These are phyloP conservation scores for Beauveria sp. DNA, from an alignment of 2,329 filamentous ascomycete genomes.

Conservation along the genomic window DNA sequence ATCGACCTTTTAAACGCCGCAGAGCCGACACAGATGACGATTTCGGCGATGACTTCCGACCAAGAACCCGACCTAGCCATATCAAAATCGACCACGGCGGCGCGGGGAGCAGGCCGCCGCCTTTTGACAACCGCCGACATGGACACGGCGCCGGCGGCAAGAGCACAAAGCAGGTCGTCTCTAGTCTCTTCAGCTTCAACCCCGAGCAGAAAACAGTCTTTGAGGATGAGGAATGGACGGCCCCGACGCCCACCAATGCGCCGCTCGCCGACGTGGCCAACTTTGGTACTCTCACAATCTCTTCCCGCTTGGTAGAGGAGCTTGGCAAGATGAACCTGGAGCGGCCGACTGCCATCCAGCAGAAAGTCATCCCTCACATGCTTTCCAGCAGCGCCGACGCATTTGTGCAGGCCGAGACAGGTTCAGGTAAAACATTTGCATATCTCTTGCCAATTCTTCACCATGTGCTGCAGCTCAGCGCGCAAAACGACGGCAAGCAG, in stretches of 20 bases:
- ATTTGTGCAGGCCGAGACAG: conserved; percentile 94
- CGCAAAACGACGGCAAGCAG: conserved; percentile 41
- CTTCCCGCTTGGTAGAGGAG: conserved; percentile 71
- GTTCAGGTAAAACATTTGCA: conserved; percentile 95
- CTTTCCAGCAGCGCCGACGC: conserved; percentile 77
- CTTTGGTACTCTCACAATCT: conserved; percentile 80
- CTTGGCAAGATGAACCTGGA: conserved; percentile 82
- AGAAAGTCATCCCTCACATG: conserved; percentile 75
- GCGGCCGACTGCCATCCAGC: conserved; percentile 90
- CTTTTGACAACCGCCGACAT: conserved; percentile 10
- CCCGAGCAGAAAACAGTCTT: conserved; percentile 61
- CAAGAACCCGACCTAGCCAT: conserved; percentile 1
- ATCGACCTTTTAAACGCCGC: conserved; percentile 38
- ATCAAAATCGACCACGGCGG: conserved; percentile 3
- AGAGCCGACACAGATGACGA: conserved; percentile 24
- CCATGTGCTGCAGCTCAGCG: conserved; percentile 70
- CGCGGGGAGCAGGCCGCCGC: background rate
- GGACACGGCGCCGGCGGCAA: conserved; percentile 17
- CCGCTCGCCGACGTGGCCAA: conserved; percentile 78
- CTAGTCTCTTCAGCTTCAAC: conserved; percentile 88
- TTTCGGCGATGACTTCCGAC: background rate
- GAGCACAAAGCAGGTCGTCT: conserved; percentile 58
- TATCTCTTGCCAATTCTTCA: conserved; percentile 91
- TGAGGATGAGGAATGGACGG: conserved; percentile 43
- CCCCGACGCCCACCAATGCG: conserved; percentile 77